Conservation (phyloP, 2,329 filamentous ascomycete genomes). For the Allantophomopsis lycopodina region DNA sequence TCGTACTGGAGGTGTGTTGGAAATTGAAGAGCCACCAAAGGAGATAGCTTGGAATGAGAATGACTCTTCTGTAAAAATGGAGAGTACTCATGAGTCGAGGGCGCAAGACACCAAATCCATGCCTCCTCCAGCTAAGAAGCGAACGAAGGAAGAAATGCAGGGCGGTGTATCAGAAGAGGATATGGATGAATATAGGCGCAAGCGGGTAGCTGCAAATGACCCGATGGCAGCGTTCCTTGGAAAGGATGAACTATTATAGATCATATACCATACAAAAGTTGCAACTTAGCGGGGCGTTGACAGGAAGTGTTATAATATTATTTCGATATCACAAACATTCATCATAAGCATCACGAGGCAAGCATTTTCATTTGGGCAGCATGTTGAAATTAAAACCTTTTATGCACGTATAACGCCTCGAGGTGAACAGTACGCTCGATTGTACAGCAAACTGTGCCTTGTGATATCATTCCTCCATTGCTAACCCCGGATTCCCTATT, state of each 20-base stretch:
- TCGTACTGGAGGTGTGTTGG: conserved; percentile 27
- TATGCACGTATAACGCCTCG: conserved; percentile 27
- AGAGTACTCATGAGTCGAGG: conserved; percentile 4
- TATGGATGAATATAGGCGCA: conserved; percentile 72
- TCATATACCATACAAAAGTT: conserved; percentile 10
- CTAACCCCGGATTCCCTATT: conserved; percentile 3
- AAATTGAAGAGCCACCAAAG: conserved; percentile 13
- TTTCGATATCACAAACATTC: not conserved
- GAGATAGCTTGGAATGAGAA: conserved; percentile 4
- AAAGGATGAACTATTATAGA: conserved; percentile 48
- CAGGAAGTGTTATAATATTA: conserved; percentile 3
- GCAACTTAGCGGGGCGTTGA: conserved; percentile 7
- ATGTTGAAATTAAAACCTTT: not conserved
- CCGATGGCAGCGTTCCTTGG: conserved; percentile 77
- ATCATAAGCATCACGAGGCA: not conserved
- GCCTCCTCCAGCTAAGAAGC: conserved; percentile 39
- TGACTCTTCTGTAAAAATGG: not conserved
- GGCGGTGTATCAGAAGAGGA: conserved; percentile 70
- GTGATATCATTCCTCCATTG: conserved; percentile 18
- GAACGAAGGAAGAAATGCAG: conserved; percentile 67
- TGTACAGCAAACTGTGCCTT: conserved; percentile 20
- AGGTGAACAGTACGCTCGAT: conserved; percentile 31
- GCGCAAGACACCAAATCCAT: conserved; percentile 19
- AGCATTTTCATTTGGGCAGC: not conserved
- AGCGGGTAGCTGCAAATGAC: conserved; percentile 60